A percentile compares a stretch with the other conserved stretches of the same genome.
phyloP scores from a whole-genome alignment of 2,329 filamentous ascomycete species.

The Macrophomina tecta region DNA sequence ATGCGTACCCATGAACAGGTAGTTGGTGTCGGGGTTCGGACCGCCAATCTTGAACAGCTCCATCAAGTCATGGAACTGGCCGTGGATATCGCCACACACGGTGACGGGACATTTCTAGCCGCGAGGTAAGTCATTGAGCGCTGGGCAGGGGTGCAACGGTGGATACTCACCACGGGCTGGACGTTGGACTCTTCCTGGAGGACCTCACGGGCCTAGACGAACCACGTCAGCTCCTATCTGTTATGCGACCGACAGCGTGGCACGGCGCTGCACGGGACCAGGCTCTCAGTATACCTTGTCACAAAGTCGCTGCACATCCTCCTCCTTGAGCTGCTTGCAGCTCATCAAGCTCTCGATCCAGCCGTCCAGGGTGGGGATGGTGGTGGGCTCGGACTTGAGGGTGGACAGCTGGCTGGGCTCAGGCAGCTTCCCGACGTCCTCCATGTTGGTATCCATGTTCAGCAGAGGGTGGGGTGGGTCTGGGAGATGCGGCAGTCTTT shows the following conservation, averaged over 20 bases:
- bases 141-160: neutral
- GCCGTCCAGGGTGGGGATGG: constrained; percentile 90
- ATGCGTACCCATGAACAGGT: constrained; percentile 90
- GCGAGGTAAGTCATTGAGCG: constrained; percentile 32
- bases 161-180: constrained; percentile 84
- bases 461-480: constrained; percentile 33
- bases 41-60: constrained; percentile 99
- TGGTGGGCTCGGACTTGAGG: constrained; percentile 79
- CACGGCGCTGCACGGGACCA: neutral
- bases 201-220: constrained; percentile 83
- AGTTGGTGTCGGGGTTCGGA: constrained; percentile 97
- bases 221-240: constrained; percentile 27
- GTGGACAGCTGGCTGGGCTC: constrained; percentile 72
- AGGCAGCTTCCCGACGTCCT: constrained; percentile 84
- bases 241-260: neutral
- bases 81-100: constrained; percentile 98
- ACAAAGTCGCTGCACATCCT: constrained; percentile 94
- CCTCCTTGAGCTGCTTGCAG: constrained; percentile 97
- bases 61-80: constrained; percentile 99
- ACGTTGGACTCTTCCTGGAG: constrained; percentile 98
- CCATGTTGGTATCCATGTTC: constrained; percentile 97
- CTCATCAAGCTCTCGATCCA: constrained; percentile 99
- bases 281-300: constrained; percentile 73
- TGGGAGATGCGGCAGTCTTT: constrained; percentile 37
- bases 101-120: constrained; percentile 90